Percentiles rank a stretch among this genome's conserved stretches.
Evolutionary conservation across 805 yeast genomes (phyloP).

Genomic region (Metschnikowia koreensis): DNA sequence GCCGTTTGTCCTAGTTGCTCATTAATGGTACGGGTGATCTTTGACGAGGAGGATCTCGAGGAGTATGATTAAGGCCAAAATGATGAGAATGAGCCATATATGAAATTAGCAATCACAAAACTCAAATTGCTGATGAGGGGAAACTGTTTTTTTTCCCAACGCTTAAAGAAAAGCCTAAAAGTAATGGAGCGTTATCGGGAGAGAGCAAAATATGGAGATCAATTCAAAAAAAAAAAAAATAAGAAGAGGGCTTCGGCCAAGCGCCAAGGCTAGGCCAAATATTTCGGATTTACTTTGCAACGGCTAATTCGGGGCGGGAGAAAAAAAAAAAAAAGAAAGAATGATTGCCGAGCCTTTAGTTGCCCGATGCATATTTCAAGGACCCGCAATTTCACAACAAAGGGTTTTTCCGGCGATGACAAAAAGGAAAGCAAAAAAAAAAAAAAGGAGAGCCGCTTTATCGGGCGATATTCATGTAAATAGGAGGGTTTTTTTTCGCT

Average conservation of each 20-base stretch:
- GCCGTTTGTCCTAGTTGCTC: conserved; percentile 98
- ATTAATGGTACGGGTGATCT: conserved; percentile 86
- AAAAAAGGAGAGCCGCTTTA: background rate
- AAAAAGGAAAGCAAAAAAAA: no score
- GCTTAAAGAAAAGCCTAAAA: background rate
- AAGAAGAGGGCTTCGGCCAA: background rate
- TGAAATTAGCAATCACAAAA: background rate
- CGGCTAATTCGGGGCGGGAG: background rate
- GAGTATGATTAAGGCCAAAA: conserved; percentile 31
- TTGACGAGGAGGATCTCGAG: conserved; percentile 61
- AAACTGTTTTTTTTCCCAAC: background rate
- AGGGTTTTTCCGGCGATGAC: background rate
- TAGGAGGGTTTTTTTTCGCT: background rate
- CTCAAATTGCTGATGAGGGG: background rate
- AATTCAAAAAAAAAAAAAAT: no score
- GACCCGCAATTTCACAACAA: background rate
- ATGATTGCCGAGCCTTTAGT: background rate
- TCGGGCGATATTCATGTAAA: background rate
- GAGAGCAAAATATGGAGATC: background rate
- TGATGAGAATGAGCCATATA: background rate
- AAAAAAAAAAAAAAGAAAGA: background rate
- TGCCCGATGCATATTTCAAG: background rate
- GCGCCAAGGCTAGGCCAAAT: background rate
- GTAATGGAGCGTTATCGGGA: background rate
- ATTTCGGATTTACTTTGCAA: background rate